Evolutionary conservation across 1,284 basidiomycete genomes (phyloP).

Genomic region (Ceraceosorus bombacis): DNA sequence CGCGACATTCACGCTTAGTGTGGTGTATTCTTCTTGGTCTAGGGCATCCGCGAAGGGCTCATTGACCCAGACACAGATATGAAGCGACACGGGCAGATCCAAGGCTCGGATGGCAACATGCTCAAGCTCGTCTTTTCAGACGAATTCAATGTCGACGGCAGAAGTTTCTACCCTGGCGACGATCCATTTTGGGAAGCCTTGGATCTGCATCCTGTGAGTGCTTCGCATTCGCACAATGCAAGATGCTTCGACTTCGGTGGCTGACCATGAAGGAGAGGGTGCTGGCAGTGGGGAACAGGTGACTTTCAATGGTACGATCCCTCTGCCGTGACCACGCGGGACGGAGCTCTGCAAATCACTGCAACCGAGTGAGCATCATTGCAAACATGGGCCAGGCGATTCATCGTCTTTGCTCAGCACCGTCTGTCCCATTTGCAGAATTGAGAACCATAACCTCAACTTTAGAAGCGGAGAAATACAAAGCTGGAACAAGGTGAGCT

Average conservation of each 20-base stretch:
- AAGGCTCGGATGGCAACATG: slow-evolving; percentile 4
- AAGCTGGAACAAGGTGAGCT: slow-evolving; percentile 31
- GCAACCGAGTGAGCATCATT: slow-evolving; percentile 8
- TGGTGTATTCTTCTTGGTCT: not conserved
- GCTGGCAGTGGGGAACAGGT: slow-evolving; percentile 34
- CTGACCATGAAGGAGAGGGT: slow-evolving; percentile 3
- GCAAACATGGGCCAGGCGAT: too few relatives aligned
- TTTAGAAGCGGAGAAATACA: slow-evolving; percentile 42
- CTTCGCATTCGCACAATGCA: not conserved
- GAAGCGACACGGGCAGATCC: not conserved
- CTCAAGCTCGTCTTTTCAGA: slow-evolving; percentile 43
- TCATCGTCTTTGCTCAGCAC: not conserved
- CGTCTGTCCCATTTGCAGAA: not conserved
- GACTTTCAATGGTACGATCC: slow-evolving; percentile 39
- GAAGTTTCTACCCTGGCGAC: slow-evolving; percentile 42
- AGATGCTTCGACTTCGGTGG: not conserved
- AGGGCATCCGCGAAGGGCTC: slow-evolving; percentile 6
- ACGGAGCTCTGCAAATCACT: slow-evolving; percentile 32
- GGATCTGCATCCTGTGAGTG: slow-evolving; percentile 17
- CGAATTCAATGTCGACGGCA: slow-evolving; percentile 38
- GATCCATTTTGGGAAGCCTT: slow-evolving; percentile 49
- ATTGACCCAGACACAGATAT: slow-evolving; percentile 48
- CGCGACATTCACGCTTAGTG: not conserved
- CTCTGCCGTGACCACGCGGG: slow-evolving; percentile 27
- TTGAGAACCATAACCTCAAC: slow-evolving; percentile 49